Evolutionary conservation across 495 filamentous ascomycete species (phyloP).

Genomic region (Patellaria atrata): DNA sequence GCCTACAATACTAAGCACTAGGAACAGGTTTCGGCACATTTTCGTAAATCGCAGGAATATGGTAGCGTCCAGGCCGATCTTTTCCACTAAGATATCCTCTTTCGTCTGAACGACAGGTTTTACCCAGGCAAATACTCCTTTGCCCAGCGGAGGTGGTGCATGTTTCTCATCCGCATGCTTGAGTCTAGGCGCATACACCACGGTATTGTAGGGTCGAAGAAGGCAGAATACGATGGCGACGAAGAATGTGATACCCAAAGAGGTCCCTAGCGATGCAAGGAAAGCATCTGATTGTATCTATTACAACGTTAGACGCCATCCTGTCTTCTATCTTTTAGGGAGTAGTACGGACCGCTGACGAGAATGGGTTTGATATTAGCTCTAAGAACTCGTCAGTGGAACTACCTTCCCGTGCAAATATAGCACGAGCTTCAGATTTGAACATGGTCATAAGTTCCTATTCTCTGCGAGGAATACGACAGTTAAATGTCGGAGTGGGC

Average conservation of each 20-base stretch:
- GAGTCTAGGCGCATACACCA: slow-evolving; percentile 88
- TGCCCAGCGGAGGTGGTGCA: slow-evolving; percentile 79
- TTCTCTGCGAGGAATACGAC: too few relatives aligned
- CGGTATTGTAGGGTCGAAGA: slow-evolving; percentile 73
- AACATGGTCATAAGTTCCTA: too few relatives aligned
- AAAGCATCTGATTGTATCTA: slow-evolving; percentile 52
- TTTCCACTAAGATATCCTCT: slow-evolving; percentile 59
- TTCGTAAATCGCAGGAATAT: slow-evolving; percentile 77
- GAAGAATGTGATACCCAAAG: slow-evolving; percentile 45
- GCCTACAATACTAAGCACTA: slow-evolving; percentile 55
- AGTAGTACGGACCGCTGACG: slow-evolving; percentile 9
- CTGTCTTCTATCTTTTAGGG: slow-evolving; percentile 1
- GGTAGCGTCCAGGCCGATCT: slow-evolving; percentile 77
- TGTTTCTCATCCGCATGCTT: slow-evolving; percentile 88
- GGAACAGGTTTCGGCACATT: slow-evolving; percentile 89
- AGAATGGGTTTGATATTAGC: slow-evolving; percentile 25
- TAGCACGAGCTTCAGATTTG: too few relatives aligned
- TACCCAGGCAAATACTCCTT: slow-evolving; percentile 75
- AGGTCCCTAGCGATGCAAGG: slow-evolving; percentile 67
- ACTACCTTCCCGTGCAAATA: slow-evolving; percentile 9
- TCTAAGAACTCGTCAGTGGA: slow-evolving; percentile 22
- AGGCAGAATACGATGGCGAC: slow-evolving; percentile 74
- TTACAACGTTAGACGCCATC: too few relatives aligned
- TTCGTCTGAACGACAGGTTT: slow-evolving; percentile 58
- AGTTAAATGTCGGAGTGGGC: too few relatives aligned